Percentiles rank a stretch among this genome's conserved stretches.
phyloP scores from a whole-genome alignment of 2,329 filamentous ascomycete genomes.

The Westerdykella aurantiaca region DNA sequence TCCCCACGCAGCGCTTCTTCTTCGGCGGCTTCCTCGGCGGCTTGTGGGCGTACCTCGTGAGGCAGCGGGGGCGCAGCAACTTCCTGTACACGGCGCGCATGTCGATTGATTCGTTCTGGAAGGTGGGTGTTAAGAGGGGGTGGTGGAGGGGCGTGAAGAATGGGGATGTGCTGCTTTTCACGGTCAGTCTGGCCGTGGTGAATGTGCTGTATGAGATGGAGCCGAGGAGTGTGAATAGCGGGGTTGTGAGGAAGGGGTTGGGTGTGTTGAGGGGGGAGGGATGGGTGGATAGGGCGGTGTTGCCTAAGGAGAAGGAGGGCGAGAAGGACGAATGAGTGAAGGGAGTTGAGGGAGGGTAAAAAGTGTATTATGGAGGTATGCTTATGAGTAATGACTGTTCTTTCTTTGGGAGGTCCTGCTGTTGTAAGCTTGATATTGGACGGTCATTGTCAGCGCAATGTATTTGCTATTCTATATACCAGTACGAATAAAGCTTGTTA shows the following conservation, averaged over 20 bases:
- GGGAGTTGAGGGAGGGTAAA: no score
- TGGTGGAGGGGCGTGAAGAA: conserved; percentile 81
- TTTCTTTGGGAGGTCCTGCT: no score
- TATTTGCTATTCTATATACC: no score
- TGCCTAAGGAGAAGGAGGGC: conserved; percentile 6
- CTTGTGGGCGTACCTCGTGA: conserved; percentile 74
- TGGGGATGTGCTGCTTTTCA: conserved; percentile 80
- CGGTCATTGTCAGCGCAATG: no score
- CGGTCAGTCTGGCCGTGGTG: conserved; percentile 69
- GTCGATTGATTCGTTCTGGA: conserved; percentile 82
- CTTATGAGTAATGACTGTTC: no score
- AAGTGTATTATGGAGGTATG: no score
- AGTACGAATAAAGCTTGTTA: no score
- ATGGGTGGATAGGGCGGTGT: conserved; percentile 57
- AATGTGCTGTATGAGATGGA: conserved; percentile 72
- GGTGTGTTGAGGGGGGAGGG: conserved; percentile 71
- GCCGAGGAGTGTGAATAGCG: conserved; percentile 61
- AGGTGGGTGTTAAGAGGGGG: conserved; percentile 83
- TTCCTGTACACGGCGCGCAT: conserved; percentile 74
- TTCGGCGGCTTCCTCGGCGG: conserved; percentile 81
- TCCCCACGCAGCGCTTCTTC: conserved; percentile 84
- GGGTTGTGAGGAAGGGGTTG: conserved; percentile 63
- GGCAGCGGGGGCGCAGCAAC: conserved; percentile 51
- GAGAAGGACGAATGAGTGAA: no score
- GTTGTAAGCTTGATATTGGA: no score